Evolutionary conservation across 148 eudicot species (phyloP).

Genomic region (Persicaria tinctoria): DNA sequence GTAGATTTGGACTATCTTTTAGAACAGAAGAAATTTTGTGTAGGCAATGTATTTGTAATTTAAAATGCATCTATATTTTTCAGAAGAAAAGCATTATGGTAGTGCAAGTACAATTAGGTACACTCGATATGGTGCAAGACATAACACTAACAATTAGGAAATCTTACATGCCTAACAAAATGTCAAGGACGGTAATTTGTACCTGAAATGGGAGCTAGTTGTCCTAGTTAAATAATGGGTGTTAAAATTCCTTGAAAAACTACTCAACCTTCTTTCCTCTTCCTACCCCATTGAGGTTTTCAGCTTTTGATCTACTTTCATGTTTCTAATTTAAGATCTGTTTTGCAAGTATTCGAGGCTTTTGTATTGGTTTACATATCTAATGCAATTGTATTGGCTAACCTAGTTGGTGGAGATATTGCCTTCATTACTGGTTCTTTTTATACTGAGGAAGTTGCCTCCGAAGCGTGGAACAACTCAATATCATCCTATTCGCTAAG

Average conservation of each 20-base stretch:
- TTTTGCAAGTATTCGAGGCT: background rate
- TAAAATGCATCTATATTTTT: background rate
- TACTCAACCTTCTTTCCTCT: background rate
- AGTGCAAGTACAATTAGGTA: background rate
- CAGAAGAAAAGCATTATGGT: background rate
- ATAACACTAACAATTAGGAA: background rate
- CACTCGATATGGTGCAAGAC: background rate
- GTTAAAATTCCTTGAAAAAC: background rate
- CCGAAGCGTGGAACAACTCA: conserved; percentile 82
- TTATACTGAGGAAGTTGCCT: conserved; percentile 90
- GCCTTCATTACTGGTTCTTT: conserved; percentile 83
- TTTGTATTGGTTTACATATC: background rate
- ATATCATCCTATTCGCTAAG: conserved; percentile 66
- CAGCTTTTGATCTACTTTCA: background rate
- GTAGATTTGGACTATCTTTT: background rate
- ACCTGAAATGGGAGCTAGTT: background rate
- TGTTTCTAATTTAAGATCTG: background rate
- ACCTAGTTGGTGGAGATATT: conserved; percentile 82
- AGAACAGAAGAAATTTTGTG: background rate
- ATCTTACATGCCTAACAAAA: background rate
- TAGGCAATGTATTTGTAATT: background rate
- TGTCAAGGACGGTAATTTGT: too few relatives aligned
- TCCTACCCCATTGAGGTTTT: background rate
- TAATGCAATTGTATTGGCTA: background rate
- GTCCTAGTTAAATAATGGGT: background rate